These are phyloP conservation scores for Saturnispora diversa DNA, from an alignment of 805 yeast genomes.

Conservation along the genomic window DNA sequence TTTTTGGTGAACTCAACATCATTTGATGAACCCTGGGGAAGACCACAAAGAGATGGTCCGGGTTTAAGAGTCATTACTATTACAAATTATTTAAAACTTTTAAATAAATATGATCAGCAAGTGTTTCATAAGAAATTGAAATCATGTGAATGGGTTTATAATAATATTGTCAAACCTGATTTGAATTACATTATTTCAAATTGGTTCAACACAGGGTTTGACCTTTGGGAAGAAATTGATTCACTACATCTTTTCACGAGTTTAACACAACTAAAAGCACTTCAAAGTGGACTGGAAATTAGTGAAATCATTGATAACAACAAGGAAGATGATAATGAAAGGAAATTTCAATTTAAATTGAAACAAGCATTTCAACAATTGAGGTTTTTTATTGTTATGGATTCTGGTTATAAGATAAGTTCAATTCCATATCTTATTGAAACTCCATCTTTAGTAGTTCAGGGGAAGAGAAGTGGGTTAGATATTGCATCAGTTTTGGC, in stretches of 20 bases:
- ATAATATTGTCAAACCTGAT: slow-evolving; percentile 57
- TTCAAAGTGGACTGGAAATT: slow-evolving; percentile 45
- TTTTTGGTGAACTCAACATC: slow-evolving; percentile 58
- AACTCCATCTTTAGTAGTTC: slow-evolving; percentile 41
- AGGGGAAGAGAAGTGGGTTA: slow-evolving; percentile 54
- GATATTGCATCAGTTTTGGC: slow-evolving; percentile 69
- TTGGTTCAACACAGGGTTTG: slow-evolving; percentile 70
- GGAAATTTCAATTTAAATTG: slow-evolving; percentile 27
- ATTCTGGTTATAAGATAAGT: slow-evolving; percentile 35
- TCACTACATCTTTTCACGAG: slow-evolving; percentile 75
- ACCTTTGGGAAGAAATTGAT: slow-evolving; percentile 85
- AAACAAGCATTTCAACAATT: slow-evolving; percentile 29
- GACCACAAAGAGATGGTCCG: slow-evolving; percentile 96
- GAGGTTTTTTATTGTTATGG: slow-evolving; percentile 32
- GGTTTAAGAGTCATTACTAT: slow-evolving; percentile 68
- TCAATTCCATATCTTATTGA: slow-evolving; percentile 55
- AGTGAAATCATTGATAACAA: slow-evolving; percentile 24
- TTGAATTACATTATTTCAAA: slow-evolving; percentile 49
- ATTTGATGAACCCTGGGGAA: slow-evolving; percentile 71
- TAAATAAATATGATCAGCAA: slow-evolving; percentile 27
- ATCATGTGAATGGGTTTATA: slow-evolving; percentile 35
- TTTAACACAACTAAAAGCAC: slow-evolving; percentile 62
- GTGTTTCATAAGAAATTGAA: slow-evolving; percentile 25
- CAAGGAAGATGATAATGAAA: slow-evolving; percentile 27
- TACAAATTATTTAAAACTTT: slow-evolving; percentile 42